Evolutionary conservation across 1,139 yeast genomes (phyloP).

Genomic region (Sugiyamaella paludigena): DNA sequence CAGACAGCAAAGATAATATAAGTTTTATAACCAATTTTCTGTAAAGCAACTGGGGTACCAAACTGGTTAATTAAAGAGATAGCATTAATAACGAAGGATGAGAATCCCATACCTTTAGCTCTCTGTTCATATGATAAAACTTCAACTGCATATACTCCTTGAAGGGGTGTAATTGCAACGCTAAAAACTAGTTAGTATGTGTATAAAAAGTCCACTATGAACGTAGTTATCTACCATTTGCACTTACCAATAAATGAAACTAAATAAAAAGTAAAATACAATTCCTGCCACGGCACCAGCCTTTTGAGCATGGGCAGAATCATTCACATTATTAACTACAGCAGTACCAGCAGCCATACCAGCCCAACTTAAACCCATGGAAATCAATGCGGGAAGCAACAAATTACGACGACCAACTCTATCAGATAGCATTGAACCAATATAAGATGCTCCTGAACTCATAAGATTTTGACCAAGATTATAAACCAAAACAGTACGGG

Average conservation of each 20-base stretch:
- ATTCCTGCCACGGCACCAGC: constrained; percentile 20
- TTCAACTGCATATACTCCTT: constrained; percentile 37
- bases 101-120: constrained; percentile 34
- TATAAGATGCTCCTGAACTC: constrained; percentile 11
- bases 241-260: constrained; percentile 15
- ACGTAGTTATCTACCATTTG: no score
- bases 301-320: constrained; percentile 3
- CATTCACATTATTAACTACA: constrained; percentile 3
- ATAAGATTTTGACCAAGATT: constrained; percentile 15
- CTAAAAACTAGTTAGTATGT: no score
- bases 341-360: constrained; percentile 22
- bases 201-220: no score
- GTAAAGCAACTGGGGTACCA: constrained; percentile 58
- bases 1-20: constrained; percentile 36
- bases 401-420: constrained; percentile 18
- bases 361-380: constrained; percentile 18
- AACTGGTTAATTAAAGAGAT: constrained; percentile 42
- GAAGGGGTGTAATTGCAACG: constrained; percentile 24
- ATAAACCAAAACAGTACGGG: constrained; percentile 14
- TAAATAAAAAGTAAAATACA: constrained; percentile 24
- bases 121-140: constrained; percentile 40
- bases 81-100: constrained; percentile 25
- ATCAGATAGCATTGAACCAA: constrained; percentile 21
- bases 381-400: constrained; percentile 12
- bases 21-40: constrained; percentile 46